Evolutionary conservation across 192 early-diverging fungal genomes (phyloP).

Genomic region (Coemansia furcata): DNA sequence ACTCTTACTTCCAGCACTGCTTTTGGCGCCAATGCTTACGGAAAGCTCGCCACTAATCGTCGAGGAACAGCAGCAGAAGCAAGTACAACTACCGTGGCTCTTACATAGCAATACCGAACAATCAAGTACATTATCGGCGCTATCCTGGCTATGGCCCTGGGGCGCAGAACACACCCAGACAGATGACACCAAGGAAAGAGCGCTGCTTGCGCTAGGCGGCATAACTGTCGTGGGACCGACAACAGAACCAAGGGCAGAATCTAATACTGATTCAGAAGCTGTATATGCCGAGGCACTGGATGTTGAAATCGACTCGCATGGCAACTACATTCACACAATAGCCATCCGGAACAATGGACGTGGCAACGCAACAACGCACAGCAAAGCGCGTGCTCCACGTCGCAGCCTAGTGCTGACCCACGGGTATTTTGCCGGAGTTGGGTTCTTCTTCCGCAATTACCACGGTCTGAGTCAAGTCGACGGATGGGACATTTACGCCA

Average conservation of each 20-base stretch:
- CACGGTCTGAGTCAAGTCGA: slow-evolving; percentile 36
- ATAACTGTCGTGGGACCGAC: slow-evolving; percentile 8
- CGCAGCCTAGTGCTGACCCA: slow-evolving; percentile 53
- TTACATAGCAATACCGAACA: neutral
- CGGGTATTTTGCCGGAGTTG: slow-evolving; percentile 53
- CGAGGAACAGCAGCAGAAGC: neutral
- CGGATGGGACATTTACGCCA: slow-evolving; percentile 43
- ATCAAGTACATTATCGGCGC: neutral
- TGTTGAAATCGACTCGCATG: slow-evolving; percentile 35
- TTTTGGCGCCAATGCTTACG: slow-evolving; percentile 5
- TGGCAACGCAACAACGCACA: neutral
- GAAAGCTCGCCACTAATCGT: neutral
- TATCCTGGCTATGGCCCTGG: slow-evolving; percentile 24
- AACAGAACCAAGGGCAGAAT: neutral
- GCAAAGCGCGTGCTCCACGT: neutral
- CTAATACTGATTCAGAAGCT: neutral
- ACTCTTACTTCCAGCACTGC: slow-evolving; percentile 1
- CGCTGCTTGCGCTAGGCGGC: slow-evolving; percentile 33
- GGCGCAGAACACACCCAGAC: slow-evolving; percentile 11
- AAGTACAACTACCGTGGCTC: neutral
- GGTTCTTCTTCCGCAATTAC: slow-evolving; percentile 56
- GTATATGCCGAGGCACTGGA: slow-evolving; percentile 31
- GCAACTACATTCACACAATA: slow-evolving; percentile 53
- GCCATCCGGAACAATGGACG: slow-evolving; percentile 19
- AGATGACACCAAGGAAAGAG: slow-evolving; percentile 23